Percentiles rank a stretch among this genome's conserved stretches.
Evolutionary conservation across 176 grass and related monocot species (phyloP).

Genomic region (Saccharum officinarum): DNA sequence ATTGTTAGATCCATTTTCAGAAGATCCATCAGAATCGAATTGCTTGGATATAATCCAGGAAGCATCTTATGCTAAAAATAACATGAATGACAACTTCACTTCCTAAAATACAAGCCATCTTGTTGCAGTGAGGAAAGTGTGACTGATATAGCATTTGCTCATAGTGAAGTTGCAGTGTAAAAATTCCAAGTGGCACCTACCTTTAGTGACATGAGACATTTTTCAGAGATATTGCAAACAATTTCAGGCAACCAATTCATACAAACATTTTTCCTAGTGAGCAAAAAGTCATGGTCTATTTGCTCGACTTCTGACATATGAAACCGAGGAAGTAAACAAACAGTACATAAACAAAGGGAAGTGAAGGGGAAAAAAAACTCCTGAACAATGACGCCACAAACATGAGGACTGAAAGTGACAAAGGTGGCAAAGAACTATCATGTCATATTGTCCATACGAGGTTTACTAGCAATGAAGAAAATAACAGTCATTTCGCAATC

Average conservation of each 20-base stretch:
- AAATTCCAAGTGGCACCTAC: not conserved
- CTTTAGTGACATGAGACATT: not conserved
- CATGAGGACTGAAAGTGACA: slow-evolving; percentile 18
- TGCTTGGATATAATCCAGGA: not conserved
- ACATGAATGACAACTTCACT: not conserved
- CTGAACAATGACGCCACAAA: not conserved
- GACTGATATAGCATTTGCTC: not conserved
- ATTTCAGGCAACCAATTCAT: not conserved
- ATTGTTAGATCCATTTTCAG: slow-evolving; percentile 33
- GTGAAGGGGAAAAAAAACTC: not conserved
- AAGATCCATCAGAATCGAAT: not conserved
- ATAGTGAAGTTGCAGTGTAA: not conserved
- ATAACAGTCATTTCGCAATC: slow-evolving; percentile 28
- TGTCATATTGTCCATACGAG: not conserved
- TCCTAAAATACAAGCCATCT: not conserved
- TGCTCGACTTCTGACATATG: not conserved
- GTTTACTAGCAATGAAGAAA: slow-evolving; percentile 10
- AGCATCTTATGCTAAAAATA: not conserved
- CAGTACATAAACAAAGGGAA: slow-evolving; percentile 11
- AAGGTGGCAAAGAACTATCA: slow-evolving; percentile 2
- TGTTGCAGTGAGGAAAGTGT: not conserved
- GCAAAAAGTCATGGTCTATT: not conserved
- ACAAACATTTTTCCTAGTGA: not conserved
- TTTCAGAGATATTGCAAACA: not conserved
- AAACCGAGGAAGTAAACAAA: not conserved